A percentile compares a stretch with the other conserved stretches of the same genome.
Conservation (phyloP, 2,329 filamentous ascomycete species). For the Phoma herbarum region DNA sequence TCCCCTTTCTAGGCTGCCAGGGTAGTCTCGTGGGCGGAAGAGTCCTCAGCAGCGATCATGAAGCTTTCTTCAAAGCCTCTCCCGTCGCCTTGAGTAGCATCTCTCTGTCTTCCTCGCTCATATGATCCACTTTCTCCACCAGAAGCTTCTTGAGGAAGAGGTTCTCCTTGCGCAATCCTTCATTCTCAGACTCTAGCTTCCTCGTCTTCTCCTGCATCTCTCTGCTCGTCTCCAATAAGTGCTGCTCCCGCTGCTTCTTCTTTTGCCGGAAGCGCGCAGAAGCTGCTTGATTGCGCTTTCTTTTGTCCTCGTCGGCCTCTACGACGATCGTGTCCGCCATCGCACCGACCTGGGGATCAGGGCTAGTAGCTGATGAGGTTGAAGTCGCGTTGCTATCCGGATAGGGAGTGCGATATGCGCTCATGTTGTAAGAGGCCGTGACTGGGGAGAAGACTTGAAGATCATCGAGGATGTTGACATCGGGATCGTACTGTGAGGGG, state of each 20-base stretch:
- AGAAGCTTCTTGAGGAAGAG: conserved; percentile 48
- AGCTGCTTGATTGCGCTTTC: conserved; percentile 86
- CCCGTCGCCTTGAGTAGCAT: conserved; percentile 40
- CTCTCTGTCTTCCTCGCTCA: conserved; percentile 46
- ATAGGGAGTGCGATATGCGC: conserved; percentile 42
- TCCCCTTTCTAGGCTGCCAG: background rate
- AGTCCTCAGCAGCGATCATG: background rate
- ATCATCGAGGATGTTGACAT: conserved; percentile 41
- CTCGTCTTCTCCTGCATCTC: conserved; percentile 84
- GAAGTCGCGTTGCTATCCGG: conserved; percentile 46
- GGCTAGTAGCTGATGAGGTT: conserved; percentile 37
- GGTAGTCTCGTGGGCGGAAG: background rate
- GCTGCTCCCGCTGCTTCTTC: conserved; percentile 94
- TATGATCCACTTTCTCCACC: conserved; percentile 53
- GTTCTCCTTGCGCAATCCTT: conserved; percentile 54
- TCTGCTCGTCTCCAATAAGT: conserved; percentile 63
- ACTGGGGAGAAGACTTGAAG: conserved; percentile 41
- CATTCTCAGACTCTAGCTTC: conserved; percentile 66
- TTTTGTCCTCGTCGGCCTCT: conserved; percentile 85
- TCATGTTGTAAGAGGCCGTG: conserved; percentile 36
- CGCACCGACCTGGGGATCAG: conserved; percentile 29
- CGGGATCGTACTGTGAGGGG: conserved; percentile 37
- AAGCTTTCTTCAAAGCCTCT: conserved; percentile 25
- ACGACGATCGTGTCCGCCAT: conserved; percentile 37
- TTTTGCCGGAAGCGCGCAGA: conserved; percentile 90